A percentile compares a stretch with the other conserved stretches of the same genome.
These are phyloP conservation scores for Coelastrella sp. DNA, from an alignment of 139 green algal genomes.

Conservation along the genomic window DNA sequence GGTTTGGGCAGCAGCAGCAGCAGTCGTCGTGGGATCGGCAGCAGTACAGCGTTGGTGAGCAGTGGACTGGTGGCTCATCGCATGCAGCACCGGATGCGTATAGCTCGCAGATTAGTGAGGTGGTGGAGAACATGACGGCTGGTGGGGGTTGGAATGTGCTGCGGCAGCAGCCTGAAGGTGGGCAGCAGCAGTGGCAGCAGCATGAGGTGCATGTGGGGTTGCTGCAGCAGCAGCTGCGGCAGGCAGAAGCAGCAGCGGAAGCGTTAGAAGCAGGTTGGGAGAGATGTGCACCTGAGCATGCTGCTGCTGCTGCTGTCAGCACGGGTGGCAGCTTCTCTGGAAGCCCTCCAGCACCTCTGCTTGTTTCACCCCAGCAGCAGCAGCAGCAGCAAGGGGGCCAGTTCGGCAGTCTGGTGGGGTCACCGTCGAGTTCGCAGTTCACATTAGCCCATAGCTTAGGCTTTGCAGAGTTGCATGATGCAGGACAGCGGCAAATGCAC, in stretches of 20 bases:
- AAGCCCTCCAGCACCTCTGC: neutral
- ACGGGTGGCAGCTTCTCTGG: too few species aligned
- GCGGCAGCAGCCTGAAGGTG: neutral
- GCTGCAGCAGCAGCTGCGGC: slow-evolving; percentile 1
- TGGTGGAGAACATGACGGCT: neutral
- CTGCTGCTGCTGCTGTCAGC: slow-evolving; percentile 16
- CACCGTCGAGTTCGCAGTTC: neutral
- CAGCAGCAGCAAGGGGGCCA: slow-evolving; percentile 25
- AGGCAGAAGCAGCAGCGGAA: slow-evolving; percentile 11
- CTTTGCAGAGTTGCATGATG: slow-evolving; percentile 7
- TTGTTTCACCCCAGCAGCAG: neutral
- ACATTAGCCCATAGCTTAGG: neutral
- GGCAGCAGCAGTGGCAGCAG: slow-evolving; percentile 26
- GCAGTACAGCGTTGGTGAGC: neutral
- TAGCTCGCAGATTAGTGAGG: slow-evolving; percentile 12
- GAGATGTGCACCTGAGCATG: neutral
- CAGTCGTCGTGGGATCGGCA: neutral
- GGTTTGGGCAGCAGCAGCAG: slow-evolving; percentile 1
- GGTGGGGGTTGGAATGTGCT: neutral
- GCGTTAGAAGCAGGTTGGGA: neutral
- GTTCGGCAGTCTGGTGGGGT: neutral
- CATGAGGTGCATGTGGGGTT: neutral
- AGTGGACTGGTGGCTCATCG: neutral
- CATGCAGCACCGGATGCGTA: neutral
- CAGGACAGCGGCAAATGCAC: neutral